phyloP scores from a whole-genome alignment of 768 basidiomycete genomes.

The Xerocomus brunneocitrinus region DNA sequence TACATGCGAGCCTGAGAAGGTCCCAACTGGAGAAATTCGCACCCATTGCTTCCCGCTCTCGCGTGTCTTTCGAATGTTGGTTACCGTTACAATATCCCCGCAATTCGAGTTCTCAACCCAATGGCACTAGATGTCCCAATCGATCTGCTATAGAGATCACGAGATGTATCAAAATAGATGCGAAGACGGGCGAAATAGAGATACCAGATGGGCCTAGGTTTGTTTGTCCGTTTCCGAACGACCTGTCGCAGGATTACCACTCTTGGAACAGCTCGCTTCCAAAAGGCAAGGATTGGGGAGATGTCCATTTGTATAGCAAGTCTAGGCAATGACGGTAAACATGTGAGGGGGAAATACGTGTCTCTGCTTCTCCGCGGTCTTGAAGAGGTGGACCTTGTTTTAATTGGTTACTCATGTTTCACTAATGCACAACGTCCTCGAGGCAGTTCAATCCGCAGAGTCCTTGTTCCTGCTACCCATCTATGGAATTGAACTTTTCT shows the following conservation, averaged over 20 bases:
- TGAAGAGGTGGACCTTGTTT: conserved; percentile 6
- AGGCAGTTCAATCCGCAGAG: conserved; percentile 18
- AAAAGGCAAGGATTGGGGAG: conserved; percentile 32
- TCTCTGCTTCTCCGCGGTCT: conserved; percentile 22
- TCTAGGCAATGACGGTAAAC: conserved; percentile 9
- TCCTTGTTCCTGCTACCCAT: conserved; percentile 30
- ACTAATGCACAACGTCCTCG: conserved; percentile 19
- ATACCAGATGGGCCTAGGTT: conserved; percentile 43
- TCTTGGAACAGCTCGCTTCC: conserved; percentile 27
- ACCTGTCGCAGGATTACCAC: conserved; percentile 4
- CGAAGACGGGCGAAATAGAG: conserved; percentile 46
- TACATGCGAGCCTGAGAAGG: conserved; percentile 46
- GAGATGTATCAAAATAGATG: conserved; percentile 44
- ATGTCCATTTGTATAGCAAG: conserved; percentile 24
- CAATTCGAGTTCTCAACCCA: conserved; percentile 3
- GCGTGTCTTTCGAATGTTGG: conserved; percentile 70
- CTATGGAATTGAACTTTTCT: conserved; percentile 18
- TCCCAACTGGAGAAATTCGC: conserved; percentile 19
- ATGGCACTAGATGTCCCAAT: conserved; percentile 52
- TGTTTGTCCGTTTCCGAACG: conserved; percentile 18
- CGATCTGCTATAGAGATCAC: conserved; percentile 71
- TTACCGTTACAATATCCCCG: conserved; percentile 5
- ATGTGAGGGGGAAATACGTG: conserved; percentile 4
- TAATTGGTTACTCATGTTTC: conserved; percentile 22
- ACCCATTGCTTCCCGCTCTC: conserved; percentile 69